These are phyloP conservation scores for Wilhelminamyces savonicus DNA, from an alignment of 805 yeast species.

Conservation along the genomic window DNA sequence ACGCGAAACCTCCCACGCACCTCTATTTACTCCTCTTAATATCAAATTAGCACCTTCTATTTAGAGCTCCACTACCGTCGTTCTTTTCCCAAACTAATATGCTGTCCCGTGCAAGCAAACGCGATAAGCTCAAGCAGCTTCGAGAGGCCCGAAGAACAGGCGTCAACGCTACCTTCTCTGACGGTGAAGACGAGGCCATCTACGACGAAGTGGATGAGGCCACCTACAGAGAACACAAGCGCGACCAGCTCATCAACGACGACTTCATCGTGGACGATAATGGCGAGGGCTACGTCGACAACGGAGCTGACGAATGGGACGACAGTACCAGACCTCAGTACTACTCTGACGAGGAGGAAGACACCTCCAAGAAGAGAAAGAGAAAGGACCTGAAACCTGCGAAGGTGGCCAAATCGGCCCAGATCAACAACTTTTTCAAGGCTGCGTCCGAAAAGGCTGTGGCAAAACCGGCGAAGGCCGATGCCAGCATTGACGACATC, in stretches of 20 bases:
- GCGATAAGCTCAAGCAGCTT: slow-evolving; percentile 52
- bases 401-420: slow-evolving; percentile 38
- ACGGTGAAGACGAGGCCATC: slow-evolving; percentile 48
- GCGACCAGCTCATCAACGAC: slow-evolving; percentile 76
- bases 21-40: too few relatives aligned
- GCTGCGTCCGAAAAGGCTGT: slow-evolving; percentile 22
- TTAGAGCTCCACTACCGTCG: too few relatives aligned
- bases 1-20: too few relatives aligned
- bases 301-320: slow-evolving; percentile 90
- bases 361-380: slow-evolving; percentile 13
- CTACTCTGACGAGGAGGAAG: slow-evolving; percentile 52
- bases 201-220: slow-evolving; percentile 88
- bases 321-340: slow-evolving; percentile 41
- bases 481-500: slow-evolving; percentile 48
- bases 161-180: slow-evolving; percentile 35
- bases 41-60: too few relatives aligned
- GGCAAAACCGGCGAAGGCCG: slow-evolving; percentile 35
- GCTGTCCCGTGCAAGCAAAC: too few relatives aligned
- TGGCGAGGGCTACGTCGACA: slow-evolving; percentile 91
- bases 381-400: slow-evolving; percentile 26
- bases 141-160: slow-evolving; percentile 62
- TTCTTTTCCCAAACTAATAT: too few relatives aligned
- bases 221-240: slow-evolving; percentile 66
- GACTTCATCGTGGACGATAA: slow-evolving; percentile 93
- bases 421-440: slow-evolving; percentile 49